A percentile compares a stretch with the other conserved stretches of the same genome.
phyloP scores from a whole-genome alignment of 306 rosid species.

The Dryas octopetala region DNA sequence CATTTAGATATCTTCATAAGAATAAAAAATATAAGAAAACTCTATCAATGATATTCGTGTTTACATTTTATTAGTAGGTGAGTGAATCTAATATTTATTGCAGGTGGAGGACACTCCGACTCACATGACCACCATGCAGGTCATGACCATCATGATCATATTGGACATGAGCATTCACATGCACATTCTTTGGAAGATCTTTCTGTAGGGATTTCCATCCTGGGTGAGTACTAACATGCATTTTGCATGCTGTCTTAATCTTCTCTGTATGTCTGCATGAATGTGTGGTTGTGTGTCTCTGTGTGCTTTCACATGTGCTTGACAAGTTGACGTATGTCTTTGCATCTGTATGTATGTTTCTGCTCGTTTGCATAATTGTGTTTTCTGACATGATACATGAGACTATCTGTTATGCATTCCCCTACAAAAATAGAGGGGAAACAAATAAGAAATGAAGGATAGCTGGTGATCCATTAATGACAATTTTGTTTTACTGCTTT shows the following conservation, averaged over 20 bases:
- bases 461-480: neutral
- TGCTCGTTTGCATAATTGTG: neutral
- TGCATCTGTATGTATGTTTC: neutral
- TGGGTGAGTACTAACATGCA: constrained; percentile 56
- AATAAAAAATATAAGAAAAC: too few species aligned
- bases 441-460: neutral
- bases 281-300: neutral
- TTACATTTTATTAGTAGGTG: neutral
- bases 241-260: constrained; percentile 18
- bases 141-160: constrained; percentile 48
- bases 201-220: constrained; percentile 74
- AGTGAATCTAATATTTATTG: constrained; percentile 22
- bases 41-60: neutral
- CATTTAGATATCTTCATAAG: too few species aligned
- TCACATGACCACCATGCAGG: constrained; percentile 52
- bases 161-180: constrained; percentile 55
- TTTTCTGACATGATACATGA: neutral
- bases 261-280: neutral
- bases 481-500: too few species aligned
- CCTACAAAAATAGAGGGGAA: neutral
- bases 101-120: constrained; percentile 77
- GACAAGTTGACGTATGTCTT: neutral
- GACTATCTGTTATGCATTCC: neutral
- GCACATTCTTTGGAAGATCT: constrained; percentile 88
- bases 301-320: too few species aligned